Conservation (phyloP, 805 yeast genomes). For the Zygosaccharomyces kombuchaensis region DNA sequence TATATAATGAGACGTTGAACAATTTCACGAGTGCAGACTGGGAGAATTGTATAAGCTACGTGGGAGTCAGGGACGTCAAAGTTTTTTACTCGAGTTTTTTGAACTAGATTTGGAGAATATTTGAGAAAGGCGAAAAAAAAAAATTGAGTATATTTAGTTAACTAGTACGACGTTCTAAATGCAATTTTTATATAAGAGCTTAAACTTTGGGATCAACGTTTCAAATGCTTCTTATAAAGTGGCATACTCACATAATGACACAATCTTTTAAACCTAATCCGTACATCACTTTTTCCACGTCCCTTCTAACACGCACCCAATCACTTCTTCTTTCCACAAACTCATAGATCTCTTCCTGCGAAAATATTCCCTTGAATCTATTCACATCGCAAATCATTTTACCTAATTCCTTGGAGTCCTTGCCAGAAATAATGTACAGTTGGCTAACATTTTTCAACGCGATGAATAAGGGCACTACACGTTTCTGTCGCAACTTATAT, state of each 20-base stretch:
- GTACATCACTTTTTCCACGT: constrained; percentile 92
- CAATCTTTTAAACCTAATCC: constrained; percentile 85
- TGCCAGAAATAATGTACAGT: constrained; percentile 60
- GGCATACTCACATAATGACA: constrained; percentile 40
- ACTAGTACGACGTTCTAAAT: not conserved
- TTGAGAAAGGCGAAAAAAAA: not conserved
- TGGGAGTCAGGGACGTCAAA: constrained; percentile 32
- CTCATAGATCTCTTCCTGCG: constrained; percentile 91
- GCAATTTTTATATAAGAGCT: not conserved
- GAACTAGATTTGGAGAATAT: constrained; percentile 8
- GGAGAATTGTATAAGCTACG: constrained; percentile 28
- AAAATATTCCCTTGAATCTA: constrained; percentile 82
- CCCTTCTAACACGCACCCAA: constrained; percentile 70
- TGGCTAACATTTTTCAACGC: constrained; percentile 84
- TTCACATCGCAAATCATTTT: constrained; percentile 75
- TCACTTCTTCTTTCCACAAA: constrained; percentile 84
- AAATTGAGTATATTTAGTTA: not conserved
- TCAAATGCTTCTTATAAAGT: constrained; percentile 7
- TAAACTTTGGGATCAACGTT: not conserved
- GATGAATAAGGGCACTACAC: constrained; percentile 69
- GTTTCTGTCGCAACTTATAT: constrained; percentile 52
- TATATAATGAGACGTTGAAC: constrained; percentile 34
- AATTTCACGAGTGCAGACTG: constrained; percentile 28
- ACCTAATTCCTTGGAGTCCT: constrained; percentile 79
- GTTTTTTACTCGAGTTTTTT: constrained; percentile 35